Evolutionary conservation across 2,329 filamentous ascomycete genomes (phyloP).

Genomic region (Talaromyces sp.): DNA sequence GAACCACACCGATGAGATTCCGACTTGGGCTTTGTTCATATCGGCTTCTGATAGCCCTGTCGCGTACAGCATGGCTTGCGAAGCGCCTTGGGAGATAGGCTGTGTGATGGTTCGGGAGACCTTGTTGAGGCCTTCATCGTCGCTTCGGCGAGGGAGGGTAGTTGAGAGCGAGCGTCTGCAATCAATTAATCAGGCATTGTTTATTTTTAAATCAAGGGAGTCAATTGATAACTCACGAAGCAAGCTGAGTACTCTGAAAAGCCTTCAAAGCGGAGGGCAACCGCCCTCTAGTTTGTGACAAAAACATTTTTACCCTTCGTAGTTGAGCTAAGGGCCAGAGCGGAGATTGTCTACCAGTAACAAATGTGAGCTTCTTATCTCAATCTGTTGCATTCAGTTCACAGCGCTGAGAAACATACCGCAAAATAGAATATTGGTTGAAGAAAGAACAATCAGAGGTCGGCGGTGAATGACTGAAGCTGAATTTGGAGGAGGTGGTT

Average conservation of each 20-base stretch:
- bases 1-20: conserved; percentile 98
- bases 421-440: background rate
- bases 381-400: background rate
- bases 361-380: background rate
- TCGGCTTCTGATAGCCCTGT: conserved; percentile 82
- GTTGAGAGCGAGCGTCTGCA: conserved; percentile 37
- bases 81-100: conserved; percentile 96
- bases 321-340: background rate
- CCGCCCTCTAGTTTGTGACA: conserved; percentile 30
- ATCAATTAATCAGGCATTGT: conserved; percentile 1
- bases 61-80: conserved; percentile 97
- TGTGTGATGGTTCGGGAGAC: conserved; percentile 84
- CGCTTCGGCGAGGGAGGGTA: conserved; percentile 47
- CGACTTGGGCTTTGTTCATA: conserved; percentile 95
- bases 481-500: background rate
- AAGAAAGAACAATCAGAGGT: background rate
- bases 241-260: conserved; percentile 19
- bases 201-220: background rate
- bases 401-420: background rate
- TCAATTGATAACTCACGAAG: conserved; percentile 15
- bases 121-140: conserved; percentile 67
- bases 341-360: background rate
- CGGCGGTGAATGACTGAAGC: background rate
- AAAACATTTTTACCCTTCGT: conserved; percentile 24
- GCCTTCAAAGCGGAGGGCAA: conserved; percentile 28